Evolutionary conservation across 2,329 filamentous ascomycete species (phyloP), one percentile per base, ranked within the genome.

Genomic region (Nigrospora oryzae): DNA sequence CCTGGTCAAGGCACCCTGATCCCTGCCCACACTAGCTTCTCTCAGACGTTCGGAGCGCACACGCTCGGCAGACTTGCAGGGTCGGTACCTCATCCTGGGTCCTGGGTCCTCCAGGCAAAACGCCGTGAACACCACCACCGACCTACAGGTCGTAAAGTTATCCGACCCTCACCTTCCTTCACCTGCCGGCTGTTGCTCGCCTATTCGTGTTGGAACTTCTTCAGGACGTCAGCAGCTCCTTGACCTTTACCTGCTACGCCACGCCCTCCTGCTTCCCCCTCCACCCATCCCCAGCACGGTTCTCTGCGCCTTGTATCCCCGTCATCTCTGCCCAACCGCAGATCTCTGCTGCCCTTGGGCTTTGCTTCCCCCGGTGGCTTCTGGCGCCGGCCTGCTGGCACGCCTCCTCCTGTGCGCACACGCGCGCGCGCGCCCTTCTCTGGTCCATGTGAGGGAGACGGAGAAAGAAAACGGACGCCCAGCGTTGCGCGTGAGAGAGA

Each of bases 311-410:
- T 45, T 49, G 48, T 50, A 51, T 48, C 52, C 43, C 46, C 49
- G 40, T 47, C 53, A 51, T 63, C 55, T 58, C 59, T 62, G 60
- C 61, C 61, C 61, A 64, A 64, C 61, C 56, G 61, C 60, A 59
- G 62, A 63, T 64, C 57, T 43, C 55, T 49, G 54, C 51, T 55
- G 46, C 47, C 44, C 39, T 52, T 53, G 49, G 49, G 54, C 49
- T 47, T 52, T 48, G 43, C 49, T 46, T 45, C 23, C 23, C 28
- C n/a, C 33, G 33, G 40, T 49, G 45, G 45, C 49, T 47, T 45
- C 51, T 54, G 51, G 42, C 53, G 52, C 48, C 56, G 53, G 55
- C 53, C 43, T 52, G 46, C 52, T 49, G 56, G 56, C 52, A 54
- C 53, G 48, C 41, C 51, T 46, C 51, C 50, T 48, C 53, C 49